Percentiles rank a stretch among this genome's conserved stretches.
Conservation (phyloP, 495 filamentous ascomycete species). For the Platismatia glauca region DNA sequence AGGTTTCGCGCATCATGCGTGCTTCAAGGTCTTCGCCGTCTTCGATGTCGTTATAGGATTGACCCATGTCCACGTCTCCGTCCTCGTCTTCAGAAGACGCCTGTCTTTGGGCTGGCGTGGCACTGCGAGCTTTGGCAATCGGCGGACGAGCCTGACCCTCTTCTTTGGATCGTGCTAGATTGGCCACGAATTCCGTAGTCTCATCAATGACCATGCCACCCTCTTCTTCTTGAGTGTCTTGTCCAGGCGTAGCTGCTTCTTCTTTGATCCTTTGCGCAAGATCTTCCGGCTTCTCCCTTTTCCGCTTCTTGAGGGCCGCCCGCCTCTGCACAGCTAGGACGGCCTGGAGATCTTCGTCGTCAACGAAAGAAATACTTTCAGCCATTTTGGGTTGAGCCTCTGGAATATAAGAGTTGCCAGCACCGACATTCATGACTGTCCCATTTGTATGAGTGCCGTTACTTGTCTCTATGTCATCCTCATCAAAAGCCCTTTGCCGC, state of each 20-base stretch:
- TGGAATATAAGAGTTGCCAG: slow-evolving; percentile 28
- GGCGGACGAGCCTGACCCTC: slow-evolving; percentile 34
- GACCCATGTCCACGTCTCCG: slow-evolving; percentile 57
- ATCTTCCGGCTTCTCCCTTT: slow-evolving; percentile 73
- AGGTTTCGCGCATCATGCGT: slow-evolving; percentile 44
- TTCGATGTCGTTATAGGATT: slow-evolving; percentile 48
- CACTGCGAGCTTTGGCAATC: slow-evolving; percentile 18
- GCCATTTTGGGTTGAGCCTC: slow-evolving; percentile 27
- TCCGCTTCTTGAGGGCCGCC: slow-evolving; percentile 81
- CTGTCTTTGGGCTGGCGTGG: slow-evolving; percentile 39
- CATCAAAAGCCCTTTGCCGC: slow-evolving; percentile 57
- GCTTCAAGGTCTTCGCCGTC: slow-evolving; percentile 44
- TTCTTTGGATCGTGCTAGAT: slow-evolving; percentile 57
- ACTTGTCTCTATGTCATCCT: slow-evolving; percentile 55
- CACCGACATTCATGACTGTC: slow-evolving; percentile 72
- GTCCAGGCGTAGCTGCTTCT: slow-evolving; percentile 47
- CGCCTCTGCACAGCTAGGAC: slow-evolving; percentile 71
- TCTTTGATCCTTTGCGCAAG: slow-evolving; percentile 74
- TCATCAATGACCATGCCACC: slow-evolving; percentile 85
- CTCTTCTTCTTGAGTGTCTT: slow-evolving; percentile 45
- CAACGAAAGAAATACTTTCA: slow-evolving; percentile 58
- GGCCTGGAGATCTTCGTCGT: slow-evolving; percentile 89
- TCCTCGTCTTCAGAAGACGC: slow-evolving; percentile 45
- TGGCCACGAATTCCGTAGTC: slow-evolving; percentile 87
- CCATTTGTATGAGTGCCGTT: slow-evolving; percentile 32